Percentiles rank a stretch among this genome's conserved stretches.
Conservation (phyloP, 1,139 yeast genomes). For the Taphrina deformans region DNA sequence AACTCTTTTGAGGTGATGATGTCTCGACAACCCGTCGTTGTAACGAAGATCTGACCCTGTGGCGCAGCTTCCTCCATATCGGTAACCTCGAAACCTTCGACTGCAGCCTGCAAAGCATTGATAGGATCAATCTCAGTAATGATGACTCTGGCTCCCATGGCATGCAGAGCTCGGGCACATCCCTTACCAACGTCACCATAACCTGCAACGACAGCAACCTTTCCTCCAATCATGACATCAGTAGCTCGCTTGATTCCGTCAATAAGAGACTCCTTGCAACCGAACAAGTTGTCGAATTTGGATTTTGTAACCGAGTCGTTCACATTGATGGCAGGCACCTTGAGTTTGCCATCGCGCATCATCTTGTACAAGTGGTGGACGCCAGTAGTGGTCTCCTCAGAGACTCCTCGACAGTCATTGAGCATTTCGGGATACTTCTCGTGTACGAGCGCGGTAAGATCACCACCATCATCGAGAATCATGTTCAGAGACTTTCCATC, state of each 20-base stretch:
- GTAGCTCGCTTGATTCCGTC: conserved; percentile 99
- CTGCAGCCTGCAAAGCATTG: conserved; percentile 99
- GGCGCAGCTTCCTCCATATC: conserved; percentile 94
- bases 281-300: conserved; percentile 98
- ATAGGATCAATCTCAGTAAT: conserved; percentile 98
- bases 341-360: conserved; percentile 83
- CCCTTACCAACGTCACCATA: conserved; percentile 99
- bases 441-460: conserved; percentile 94
- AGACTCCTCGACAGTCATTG: conserved; percentile 89
- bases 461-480: conserved; percentile 99
- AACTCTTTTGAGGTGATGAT: conserved; percentile 90
- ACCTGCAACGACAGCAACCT: conserved; percentile 98
- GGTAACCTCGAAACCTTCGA: conserved; percentile 96
- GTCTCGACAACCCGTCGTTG: conserved; percentile 99
- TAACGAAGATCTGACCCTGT: conserved; percentile 95
- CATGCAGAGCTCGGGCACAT: conserved; percentile 98
- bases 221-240: conserved; percentile 99
- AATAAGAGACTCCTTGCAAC: conserved; percentile 97
- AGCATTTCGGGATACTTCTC: conserved; percentile 98
- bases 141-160: conserved; percentile 99
- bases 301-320: conserved; percentile 99
- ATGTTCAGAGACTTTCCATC: conserved; percentile 93
- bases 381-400: conserved; percentile 99
- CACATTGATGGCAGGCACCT: conserved; percentile 99
- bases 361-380: conserved; percentile 98